Evolutionary conservation across 2,329 filamentous ascomycete species (phyloP).

Genomic region (Thielaviopsis euricoi): DNA sequence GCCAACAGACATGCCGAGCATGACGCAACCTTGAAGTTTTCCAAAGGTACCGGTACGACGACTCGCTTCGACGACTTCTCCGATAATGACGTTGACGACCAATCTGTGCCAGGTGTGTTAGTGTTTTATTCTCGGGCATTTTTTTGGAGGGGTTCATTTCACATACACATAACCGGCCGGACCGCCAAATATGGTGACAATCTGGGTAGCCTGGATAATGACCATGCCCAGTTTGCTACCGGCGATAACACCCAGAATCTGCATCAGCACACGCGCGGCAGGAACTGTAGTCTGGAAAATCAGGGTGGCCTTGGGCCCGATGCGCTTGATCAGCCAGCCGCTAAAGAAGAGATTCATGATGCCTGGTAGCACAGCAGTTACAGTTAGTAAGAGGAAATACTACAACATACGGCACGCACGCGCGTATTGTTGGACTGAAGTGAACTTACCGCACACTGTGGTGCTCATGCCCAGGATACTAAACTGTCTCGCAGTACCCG

Average conservation of each 20-base stretch:
- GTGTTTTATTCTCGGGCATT: not conserved
- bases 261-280: slow-evolving; percentile 43
- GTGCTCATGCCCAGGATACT: slow-evolving; percentile 51
- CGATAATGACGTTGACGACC: slow-evolving; percentile 50
- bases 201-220: slow-evolving; percentile 50
- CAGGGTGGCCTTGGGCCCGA: slow-evolving; percentile 47
- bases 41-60: slow-evolving; percentile 49
- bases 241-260: slow-evolving; percentile 46
- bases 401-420: slow-evolving; percentile 2
- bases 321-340: slow-evolving; percentile 47
- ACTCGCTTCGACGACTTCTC: slow-evolving; percentile 43
- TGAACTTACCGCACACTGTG: slow-evolving; percentile 40
- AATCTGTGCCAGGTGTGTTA: slow-evolving; percentile 26
- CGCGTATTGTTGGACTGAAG: not conserved
- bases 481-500: slow-evolving; percentile 44
- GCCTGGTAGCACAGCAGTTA: slow-evolving; percentile 12
- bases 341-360: slow-evolving; percentile 51
- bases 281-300: slow-evolving; percentile 47
- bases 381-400: not conserved
- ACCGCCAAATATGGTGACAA: slow-evolving; percentile 51
- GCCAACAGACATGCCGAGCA: slow-evolving; percentile 48
- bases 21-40: slow-evolving; percentile 46
- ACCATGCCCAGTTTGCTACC: slow-evolving; percentile 47
- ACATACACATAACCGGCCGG: slow-evolving; percentile 47
- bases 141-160: slow-evolving; percentile 1